Evolutionary conservation across 2,329 filamentous ascomycete species (phyloP).

Genomic region (Pseudogymnoascus sp.): DNA sequence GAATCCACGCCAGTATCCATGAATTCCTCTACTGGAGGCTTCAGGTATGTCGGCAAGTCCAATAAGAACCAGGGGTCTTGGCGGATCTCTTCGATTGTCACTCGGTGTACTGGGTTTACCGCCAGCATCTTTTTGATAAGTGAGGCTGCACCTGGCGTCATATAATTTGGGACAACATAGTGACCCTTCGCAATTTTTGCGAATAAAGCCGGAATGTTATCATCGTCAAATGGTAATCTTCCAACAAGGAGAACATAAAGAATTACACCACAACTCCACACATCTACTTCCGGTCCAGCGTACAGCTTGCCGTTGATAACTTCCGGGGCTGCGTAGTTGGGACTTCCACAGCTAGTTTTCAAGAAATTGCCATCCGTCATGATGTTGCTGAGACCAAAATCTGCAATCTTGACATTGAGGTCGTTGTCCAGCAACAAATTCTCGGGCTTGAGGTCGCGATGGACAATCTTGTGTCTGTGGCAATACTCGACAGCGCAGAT

Average conservation of each 20-base stretch:
- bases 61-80: conserved; percentile 90
- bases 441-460: conserved; percentile 94
- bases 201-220: conserved; percentile 95
- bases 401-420: conserved; percentile 97
- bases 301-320: conserved; percentile 98
- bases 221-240: conserved; percentile 89
- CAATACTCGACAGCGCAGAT: conserved; percentile 98
- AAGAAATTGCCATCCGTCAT: conserved; percentile 99
- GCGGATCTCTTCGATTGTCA: conserved; percentile 88
- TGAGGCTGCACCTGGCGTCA: conserved; percentile 71
- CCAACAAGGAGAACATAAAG: conserved; percentile 75
- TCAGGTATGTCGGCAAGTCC: conserved; percentile 77
- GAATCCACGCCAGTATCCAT: conserved; percentile 90
- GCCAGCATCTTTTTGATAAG: conserved; percentile 91
- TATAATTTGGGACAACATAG: conserved; percentile 86
- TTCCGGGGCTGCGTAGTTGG: conserved; percentile 95
- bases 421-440: conserved; percentile 91
- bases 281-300: conserved; percentile 93
- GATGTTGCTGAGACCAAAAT: conserved; percentile 97
- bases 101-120: conserved; percentile 88
- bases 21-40: conserved; percentile 83
- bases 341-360: conserved; percentile 96
- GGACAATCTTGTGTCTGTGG: conserved; percentile 96
- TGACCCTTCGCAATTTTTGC: conserved; percentile 95
- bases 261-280: conserved; percentile 95